Percentiles rank a stretch among this genome's conserved stretches.
Evolutionary conservation across 2,329 filamentous ascomycete species (phyloP).

Genomic region (Penicillium hordei): DNA sequence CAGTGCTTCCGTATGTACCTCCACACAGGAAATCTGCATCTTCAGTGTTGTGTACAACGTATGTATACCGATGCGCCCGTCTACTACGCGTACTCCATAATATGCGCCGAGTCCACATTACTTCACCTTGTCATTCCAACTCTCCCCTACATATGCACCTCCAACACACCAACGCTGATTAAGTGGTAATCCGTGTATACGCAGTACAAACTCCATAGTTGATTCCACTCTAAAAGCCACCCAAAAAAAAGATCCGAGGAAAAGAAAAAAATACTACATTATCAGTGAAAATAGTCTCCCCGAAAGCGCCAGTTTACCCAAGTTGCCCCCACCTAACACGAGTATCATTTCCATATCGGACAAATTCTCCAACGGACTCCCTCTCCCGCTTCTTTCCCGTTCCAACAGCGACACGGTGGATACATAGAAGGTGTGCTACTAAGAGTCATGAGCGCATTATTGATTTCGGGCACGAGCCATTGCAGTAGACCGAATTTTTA

Average conservation of each 20-base stretch:
- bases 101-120: background rate
- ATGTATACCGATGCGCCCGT: too few relatives aligned
- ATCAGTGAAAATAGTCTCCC: background rate
- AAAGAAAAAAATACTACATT: background rate
- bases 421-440: background rate
- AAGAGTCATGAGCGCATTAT: background rate
- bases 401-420: background rate
- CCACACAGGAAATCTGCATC: background rate
- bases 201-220: background rate
- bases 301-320: background rate
- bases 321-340: background rate
- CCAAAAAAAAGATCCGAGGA: background rate
- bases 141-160: background rate
- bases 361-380: slow-evolving; percentile 1
- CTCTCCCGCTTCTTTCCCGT: slow-evolving; percentile 2
- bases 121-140: background rate
- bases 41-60: background rate
- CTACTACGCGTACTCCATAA: background rate
- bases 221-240: background rate
- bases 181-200: background rate
- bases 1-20: slow-evolving; percentile 3
- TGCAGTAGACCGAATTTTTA: background rate
- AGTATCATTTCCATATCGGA: slow-evolving; percentile 11
- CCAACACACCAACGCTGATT: background rate
- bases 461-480: slow-evolving; percentile 6